phyloP scores from a whole-genome alignment of 208 protist species.

The Tritrichomonas musculus region DNA sequence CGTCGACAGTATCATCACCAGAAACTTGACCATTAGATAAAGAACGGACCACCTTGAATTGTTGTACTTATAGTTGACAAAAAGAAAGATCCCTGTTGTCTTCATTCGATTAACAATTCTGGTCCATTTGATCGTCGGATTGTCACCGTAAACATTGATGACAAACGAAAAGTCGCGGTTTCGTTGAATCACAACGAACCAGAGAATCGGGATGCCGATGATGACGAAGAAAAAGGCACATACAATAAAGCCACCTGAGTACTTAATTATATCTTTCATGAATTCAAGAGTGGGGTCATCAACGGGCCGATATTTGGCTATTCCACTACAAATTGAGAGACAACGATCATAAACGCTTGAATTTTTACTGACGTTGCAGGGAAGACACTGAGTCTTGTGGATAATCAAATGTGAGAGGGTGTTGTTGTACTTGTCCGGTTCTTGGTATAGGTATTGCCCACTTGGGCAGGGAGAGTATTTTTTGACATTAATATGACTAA shows the following conservation, averaged over 20 bases:
- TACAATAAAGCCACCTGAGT: neutral
- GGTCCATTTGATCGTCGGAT: neutral
- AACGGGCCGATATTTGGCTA: too few relatives aligned
- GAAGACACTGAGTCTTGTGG: too few relatives aligned
- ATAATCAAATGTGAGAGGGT: neutral
- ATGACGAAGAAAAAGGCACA: neutral
- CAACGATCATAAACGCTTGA: too few relatives aligned
- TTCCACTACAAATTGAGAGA: neutral
- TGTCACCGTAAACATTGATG: neutral
- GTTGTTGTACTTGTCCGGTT: too few relatives aligned
- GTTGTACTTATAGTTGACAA: neutral
- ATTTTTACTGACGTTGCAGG: neutral
- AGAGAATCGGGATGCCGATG: neutral
- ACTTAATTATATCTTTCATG: neutral
- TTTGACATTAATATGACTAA: neutral
- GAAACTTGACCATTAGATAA: neutral
- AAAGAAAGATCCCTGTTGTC: conserved; percentile 5
- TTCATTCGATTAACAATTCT: neutral
- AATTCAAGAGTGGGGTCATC: neutral
- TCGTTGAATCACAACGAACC: neutral
- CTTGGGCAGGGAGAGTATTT: too few relatives aligned
- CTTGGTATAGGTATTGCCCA: neutral
- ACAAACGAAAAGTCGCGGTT: neutral
- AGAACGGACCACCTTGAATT: neutral
- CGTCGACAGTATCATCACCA: neutral